These are phyloP conservation scores for Fusarium globosum DNA, from an alignment of 2,329 filamentous ascomycete species.

Conservation along the genomic window DNA sequence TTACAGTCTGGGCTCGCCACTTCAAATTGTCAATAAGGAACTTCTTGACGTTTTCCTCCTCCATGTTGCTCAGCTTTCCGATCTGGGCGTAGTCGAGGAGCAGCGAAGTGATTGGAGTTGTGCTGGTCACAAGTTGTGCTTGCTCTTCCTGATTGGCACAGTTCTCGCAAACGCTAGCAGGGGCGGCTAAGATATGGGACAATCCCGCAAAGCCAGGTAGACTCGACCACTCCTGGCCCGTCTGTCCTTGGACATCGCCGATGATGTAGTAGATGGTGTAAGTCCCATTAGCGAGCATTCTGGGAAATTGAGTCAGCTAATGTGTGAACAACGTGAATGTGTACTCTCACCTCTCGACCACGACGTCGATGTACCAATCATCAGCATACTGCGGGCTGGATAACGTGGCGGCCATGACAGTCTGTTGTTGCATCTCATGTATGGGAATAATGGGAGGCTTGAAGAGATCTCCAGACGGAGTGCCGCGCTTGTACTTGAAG, in stretches of 20 bases:
- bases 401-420: not conserved
- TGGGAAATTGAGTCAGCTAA: accelerated
- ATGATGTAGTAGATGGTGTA: not conserved
- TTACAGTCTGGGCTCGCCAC: not conserved
- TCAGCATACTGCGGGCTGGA: not conserved
- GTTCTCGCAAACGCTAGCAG: accelerated
- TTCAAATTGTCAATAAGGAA: not conserved
- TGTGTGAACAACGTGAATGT: accelerated
- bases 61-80: not conserved
- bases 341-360: not conserved
- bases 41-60: accelerated
- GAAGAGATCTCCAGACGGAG: not conserved
- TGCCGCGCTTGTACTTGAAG: accelerated
- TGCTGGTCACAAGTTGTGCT: accelerated
- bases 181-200: not conserved
- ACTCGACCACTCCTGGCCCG: not conserved
- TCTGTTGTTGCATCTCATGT: not conserved
- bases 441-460: not conserved
- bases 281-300: not conserved
- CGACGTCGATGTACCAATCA: not conserved
- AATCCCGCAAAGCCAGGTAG: accelerated
- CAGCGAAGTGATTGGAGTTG: not conserved
- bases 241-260: not conserved
- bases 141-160: accelerated
- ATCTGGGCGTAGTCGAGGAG: not conserved